A percentile compares a stretch with the other conserved stretches of the same genome.
Evolutionary conservation across 1,139 yeast species (phyloP).

Genomic region (Lodderomyces jiufengensis): DNA sequence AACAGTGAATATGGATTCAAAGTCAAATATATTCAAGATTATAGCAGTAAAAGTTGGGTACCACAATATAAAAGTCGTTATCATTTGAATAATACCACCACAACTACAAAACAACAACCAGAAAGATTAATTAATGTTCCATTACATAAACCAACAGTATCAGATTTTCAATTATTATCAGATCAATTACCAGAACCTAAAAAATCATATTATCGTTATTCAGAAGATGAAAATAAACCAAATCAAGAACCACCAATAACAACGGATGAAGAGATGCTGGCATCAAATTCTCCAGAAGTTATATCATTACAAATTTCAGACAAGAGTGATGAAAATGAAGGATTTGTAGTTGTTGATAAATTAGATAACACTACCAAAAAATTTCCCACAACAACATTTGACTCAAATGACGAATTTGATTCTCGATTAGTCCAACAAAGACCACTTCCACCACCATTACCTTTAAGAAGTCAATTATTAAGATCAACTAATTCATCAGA

Average conservation of each 20-base stretch:
- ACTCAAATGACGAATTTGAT: background rate
- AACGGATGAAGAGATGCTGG: constrained; percentile 13
- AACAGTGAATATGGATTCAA: constrained; percentile 51
- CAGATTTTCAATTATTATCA: constrained; percentile 25
- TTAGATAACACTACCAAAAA: background rate
- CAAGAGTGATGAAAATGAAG: constrained; percentile 16
- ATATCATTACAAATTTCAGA: constrained; percentile 1
- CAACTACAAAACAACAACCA: constrained; percentile 5
- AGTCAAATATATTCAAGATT: constrained; percentile 32
- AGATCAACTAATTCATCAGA: constrained; percentile 14
- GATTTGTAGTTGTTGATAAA: constrained; percentile 20
- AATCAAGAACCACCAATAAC: constrained; percentile 14
- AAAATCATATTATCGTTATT: constrained; percentile 31
- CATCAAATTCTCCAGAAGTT: constrained; percentile 1
- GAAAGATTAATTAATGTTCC: constrained; percentile 25
- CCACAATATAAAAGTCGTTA: background rate
- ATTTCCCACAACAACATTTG: constrained; percentile 2
- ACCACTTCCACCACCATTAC: constrained; percentile 10
- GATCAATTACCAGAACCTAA: constrained; percentile 28
- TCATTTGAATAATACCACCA: constrained; percentile 1
- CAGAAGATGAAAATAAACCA: constrained; percentile 15
- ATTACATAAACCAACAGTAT: constrained; percentile 28
- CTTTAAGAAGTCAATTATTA: constrained; percentile 7
- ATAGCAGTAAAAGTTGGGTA: constrained; percentile 7
- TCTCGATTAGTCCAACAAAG: background rate